phyloP scores from a whole-genome alignment of 23 red algal species.

The Gracilariopsis chorda region DNA sequence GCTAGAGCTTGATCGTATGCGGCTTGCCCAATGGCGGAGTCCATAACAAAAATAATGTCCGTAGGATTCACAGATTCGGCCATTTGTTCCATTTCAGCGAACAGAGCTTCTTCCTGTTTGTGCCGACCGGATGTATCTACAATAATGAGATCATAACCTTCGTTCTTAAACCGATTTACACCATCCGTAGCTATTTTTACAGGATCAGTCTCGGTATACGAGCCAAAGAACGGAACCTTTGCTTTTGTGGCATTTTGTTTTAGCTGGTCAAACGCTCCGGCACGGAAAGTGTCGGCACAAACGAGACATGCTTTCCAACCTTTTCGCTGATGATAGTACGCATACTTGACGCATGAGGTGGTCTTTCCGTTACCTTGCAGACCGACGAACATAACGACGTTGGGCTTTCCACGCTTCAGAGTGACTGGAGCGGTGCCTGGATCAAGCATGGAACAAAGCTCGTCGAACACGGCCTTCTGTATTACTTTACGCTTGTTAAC shows the following conservation, averaged over 20 bases:
- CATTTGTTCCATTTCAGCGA: slow-evolving; percentile 99
- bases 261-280: slow-evolving; percentile 97
- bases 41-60: slow-evolving; percentile 97
- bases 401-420: slow-evolving; percentile 75
- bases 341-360: slow-evolving; percentile 94
- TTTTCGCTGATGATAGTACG: slow-evolving; percentile 92
- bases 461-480: slow-evolving; percentile 96
- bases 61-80: slow-evolving; percentile 67
- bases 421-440: slow-evolving; percentile 66
- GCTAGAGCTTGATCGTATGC: slow-evolving; percentile 95
- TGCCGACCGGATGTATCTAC: slow-evolving; percentile 97
- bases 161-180: slow-evolving; percentile 78
- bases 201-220: slow-evolving; percentile 90
- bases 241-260: slow-evolving; percentile 95
- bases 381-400: slow-evolving; percentile 99
- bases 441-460: slow-evolving; percentile 95
- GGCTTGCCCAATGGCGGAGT: slow-evolving; percentile 96
- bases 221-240: slow-evolving; percentile 93
- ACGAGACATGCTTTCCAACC: slow-evolving; percentile 92
- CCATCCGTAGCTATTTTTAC: slow-evolving; percentile 90
- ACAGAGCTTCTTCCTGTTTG: slow-evolving; percentile 95
- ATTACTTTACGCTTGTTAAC: slow-evolving; percentile 95
- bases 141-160: slow-evolving; percentile 90
- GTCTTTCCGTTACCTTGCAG: slow-evolving; percentile 99
- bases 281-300: slow-evolving; percentile 98